Evolutionary conservation across 2,329 filamentous ascomycete species (phyloP).

Genomic region (Dothidotthia symphoricarpi): DNA sequence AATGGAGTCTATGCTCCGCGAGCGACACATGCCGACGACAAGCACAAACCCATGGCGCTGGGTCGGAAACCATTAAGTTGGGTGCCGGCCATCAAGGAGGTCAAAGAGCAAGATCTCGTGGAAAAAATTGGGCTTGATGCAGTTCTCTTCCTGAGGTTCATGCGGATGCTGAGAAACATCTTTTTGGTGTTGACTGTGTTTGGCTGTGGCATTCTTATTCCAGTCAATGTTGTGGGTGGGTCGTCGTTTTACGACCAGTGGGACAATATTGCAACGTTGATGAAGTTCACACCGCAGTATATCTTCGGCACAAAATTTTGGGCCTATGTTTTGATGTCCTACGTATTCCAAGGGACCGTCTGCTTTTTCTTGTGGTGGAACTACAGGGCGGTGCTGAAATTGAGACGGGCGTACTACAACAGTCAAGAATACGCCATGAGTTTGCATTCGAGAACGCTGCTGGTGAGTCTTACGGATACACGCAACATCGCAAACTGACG

Average conservation of each 20-base stretch:
- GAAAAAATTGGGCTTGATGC: constrained; percentile 86
- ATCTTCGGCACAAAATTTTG: constrained; percentile 54
- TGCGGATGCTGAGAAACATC: constrained; percentile 86
- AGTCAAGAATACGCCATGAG: constrained; percentile 84
- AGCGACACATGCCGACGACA: constrained; percentile 86
- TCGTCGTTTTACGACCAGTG: constrained; percentile 33
- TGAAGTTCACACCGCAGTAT: constrained; percentile 59
- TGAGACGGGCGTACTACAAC: constrained; percentile 78
- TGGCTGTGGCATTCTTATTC: constrained; percentile 75
- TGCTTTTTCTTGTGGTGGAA: constrained; percentile 86
- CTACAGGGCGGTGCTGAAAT: constrained; percentile 67
- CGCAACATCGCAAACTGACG: constrained; percentile 1
- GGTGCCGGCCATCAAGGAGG: constrained; percentile 72
- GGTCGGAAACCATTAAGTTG: constrained; percentile 85
- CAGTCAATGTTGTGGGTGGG: constrained; percentile 63
- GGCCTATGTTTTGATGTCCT: constrained; percentile 59
- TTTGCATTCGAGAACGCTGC: constrained; percentile 67
- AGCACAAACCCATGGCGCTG: constrained; percentile 80
- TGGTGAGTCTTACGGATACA: constrained; percentile 41
- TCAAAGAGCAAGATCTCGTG: constrained; percentile 74
- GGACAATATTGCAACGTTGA: constrained; percentile 33
- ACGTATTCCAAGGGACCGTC: constrained; percentile 68
- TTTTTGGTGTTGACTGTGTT: constrained; percentile 72
- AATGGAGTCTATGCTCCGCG: constrained; percentile 90
- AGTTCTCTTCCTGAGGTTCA: constrained; percentile 81